Base-by-base conservation (phyloP, 495 filamentous ascomycete genomes). In the Endocarpon pusillum region DNA sequence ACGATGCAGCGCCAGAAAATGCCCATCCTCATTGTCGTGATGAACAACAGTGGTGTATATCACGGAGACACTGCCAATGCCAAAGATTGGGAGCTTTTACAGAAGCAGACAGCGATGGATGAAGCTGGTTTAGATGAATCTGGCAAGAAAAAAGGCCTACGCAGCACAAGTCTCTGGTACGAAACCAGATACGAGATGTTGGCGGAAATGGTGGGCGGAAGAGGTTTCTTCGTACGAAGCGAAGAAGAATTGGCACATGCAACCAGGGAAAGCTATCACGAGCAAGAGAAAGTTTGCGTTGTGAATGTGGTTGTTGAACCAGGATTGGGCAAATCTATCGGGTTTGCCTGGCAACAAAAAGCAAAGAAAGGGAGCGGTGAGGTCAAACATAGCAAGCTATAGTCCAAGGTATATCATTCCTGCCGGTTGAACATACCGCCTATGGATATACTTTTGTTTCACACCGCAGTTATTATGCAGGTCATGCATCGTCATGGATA, bases 11-110 rank as follows among this genome's bases (percentile, higher is more conserved):
- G 73, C 12, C 73, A 69, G 40, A 49, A 58, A 4, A 73, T 78
- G 52, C 69, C 73, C 23, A 54, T 73, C 8, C 45, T 78, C 33
- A 62, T 78, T 25, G 63, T 72, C 36, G 72, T 77, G 0, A 58
- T 77, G 26, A 78, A 77, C 43, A 78, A 78, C 43, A 64, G 67
- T 0, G 73, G 73, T 4, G 61, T 78, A 11, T 78, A 78, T 48
- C 64, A 68, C 28, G 73, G 73, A 0, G 68, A 71, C 30, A 49
- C 47, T 5, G 53, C 55, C 22, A 47, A 52, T 7, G 45, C 45
- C 4, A 49, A 49, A 5, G 51, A 48, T 12, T 70, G 64, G 65
- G 36, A 42, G 23, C 35, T 45, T 14, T 43, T 60, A 19, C 64
- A 59, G 40, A 40, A 46, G 14, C 50, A 57, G 23, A 62, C 53